A percentile compares a stretch with the other conserved stretches of the same genome.
Conservation (phyloP, 225 moss, liverwort and hornwort species). For the Ulota crispa region DNA sequence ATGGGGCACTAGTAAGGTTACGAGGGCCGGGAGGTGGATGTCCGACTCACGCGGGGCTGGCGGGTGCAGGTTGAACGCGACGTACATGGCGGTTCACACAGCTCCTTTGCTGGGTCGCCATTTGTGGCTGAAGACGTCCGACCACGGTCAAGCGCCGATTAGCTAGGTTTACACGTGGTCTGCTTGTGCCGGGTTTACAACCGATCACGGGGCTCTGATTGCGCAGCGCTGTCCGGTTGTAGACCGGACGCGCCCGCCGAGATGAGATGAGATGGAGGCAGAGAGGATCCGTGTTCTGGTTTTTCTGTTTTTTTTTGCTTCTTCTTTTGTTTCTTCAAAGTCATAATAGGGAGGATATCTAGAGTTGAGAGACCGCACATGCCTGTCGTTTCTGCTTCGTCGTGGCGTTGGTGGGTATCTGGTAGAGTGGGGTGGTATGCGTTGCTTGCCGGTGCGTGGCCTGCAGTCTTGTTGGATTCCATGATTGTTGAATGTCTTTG, state of each 20-base stretch:
- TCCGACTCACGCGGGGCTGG: slow-evolving; percentile 19
- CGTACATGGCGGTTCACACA: slow-evolving; percentile 95
- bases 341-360: slow-evolving; percentile 31
- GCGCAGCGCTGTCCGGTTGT: slow-evolving; percentile 30
- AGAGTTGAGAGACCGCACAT: slow-evolving; percentile 33
- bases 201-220: slow-evolving; percentile 13
- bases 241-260: slow-evolving; percentile 23
- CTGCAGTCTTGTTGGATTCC: background rate
- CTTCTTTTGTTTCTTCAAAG: background rate
- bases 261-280: slow-evolving; percentile 43
- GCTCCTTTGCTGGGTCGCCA: slow-evolving; percentile 90
- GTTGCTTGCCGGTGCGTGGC: background rate
- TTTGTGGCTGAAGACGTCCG: slow-evolving; percentile 99
- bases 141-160: slow-evolving; percentile 88
- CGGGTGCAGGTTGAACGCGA: slow-evolving; percentile 91
- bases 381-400: background rate
- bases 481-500: background rate
- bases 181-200: slow-evolving; percentile 8
- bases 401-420: slow-evolving; percentile 1
- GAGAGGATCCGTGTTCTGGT: slow-evolving; percentile 24
- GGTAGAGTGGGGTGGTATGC: slow-evolving; percentile 10
- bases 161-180: slow-evolving; percentile 33
- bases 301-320: background rate
- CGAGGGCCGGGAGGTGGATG: background rate
- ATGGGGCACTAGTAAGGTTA: background rate